Conservation (phyloP, 306 rosid genomes). For the Casuarina equisetifolia region DNA sequence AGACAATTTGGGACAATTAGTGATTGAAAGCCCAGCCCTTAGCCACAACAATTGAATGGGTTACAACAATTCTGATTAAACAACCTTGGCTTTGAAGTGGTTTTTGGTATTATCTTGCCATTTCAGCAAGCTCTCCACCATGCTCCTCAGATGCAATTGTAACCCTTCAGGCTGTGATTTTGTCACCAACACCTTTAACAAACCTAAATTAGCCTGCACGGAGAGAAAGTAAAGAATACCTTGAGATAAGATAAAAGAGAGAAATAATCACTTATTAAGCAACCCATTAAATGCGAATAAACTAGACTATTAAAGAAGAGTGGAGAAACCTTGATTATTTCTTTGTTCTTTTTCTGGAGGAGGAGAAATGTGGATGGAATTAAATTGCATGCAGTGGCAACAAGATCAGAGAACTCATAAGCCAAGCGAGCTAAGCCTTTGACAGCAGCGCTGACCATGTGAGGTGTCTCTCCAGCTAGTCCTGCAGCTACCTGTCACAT, state of each 20-base stretch:
- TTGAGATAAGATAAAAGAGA: neutral
- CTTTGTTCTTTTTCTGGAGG: constrained; percentile 65
- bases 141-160: constrained; percentile 58
- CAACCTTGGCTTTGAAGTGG: constrained; percentile 83
- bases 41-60: constrained; percentile 31
- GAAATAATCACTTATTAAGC: neutral
- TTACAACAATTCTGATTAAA: neutral
- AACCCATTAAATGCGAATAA: neutral
- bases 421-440: constrained; percentile 96
- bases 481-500: constrained; percentile 72
- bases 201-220: constrained; percentile 88
- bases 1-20: constrained; percentile 3
- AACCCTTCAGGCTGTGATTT: constrained; percentile 78
- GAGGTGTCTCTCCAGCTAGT: constrained; percentile 77
- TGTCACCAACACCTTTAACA: constrained; percentile 83
- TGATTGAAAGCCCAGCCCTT: neutral
- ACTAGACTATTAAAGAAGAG: constrained; percentile 27
- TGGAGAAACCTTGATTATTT: constrained; percentile 62
- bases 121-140: constrained; percentile 82
- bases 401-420: constrained; percentile 87
- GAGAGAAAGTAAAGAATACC: constrained; percentile 4
- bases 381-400: constrained; percentile 60
- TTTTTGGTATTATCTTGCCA: constrained; percentile 84
- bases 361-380: constrained; percentile 67
- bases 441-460: constrained; percentile 84